Base-by-base conservation (phyloP, 169 alveolate species). In the Eimeria falciformis region DNA sequence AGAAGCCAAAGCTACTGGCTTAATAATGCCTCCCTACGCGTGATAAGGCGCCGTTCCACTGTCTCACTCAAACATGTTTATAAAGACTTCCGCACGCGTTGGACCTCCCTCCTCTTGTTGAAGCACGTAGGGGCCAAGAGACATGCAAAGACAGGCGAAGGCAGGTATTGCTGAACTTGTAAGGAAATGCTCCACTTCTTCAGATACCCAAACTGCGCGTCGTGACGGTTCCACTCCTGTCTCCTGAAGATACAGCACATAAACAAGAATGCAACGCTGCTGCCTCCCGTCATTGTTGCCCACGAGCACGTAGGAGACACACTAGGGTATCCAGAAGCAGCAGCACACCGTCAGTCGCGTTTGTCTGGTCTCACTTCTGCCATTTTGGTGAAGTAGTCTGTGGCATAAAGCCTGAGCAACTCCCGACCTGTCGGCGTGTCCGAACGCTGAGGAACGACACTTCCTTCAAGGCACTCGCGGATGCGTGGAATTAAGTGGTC, bases 351-450 rank as follows among this genome's bases (percentile, higher is more conserved):
- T 5, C 18, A n/a, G 27, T 58, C 29, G 71, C n/a, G 40, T 33
- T 2, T 33, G 40, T 33, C 40, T 33, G 40, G 11, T 17, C 77
- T 33, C 65, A 88, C 93, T 50, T 73, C 88, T 2, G 93, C 66
- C 18, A 88, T 46, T 6, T 50, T 71, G 18, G 45, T 71, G 77
- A 88, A 88, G 65, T 88, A 88, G 56, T 88, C 93, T 1, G 88
- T 33, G 5, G 93, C 93, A 33, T 88, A 88, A 40, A 88, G 37
- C 66, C 83, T 75, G 29, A 88, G 2, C 46, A 88, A 37, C 53
- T 88, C 93, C 12, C 75, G 53, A 21, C 93, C 93, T 7, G 93
- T 88, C 17, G 93, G 93, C 53, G 69, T 37, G 53, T 88, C 93
- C 2, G 93, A 88, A 7, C 93, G 77, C 78, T 88, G 93, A 18